phyloP scores from a whole-genome alignment of 345 rosid species.

The Raphanus sativus region DNA sequence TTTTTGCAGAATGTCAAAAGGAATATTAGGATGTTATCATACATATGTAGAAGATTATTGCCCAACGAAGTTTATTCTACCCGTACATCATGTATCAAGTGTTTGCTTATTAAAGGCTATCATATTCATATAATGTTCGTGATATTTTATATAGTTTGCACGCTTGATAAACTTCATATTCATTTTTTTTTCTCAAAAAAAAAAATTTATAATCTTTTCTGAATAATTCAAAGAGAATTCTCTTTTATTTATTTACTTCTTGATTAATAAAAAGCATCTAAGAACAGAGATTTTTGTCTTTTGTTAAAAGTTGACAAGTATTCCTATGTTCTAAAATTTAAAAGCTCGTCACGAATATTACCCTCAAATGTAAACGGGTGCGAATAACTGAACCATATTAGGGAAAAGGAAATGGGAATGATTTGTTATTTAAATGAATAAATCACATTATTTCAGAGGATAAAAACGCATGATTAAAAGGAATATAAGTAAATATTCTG shows the following conservation, averaged over 20 bases:
- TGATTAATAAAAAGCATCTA: constrained; percentile 7
- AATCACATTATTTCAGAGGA: background rate
- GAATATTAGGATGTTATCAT: constrained; percentile 20
- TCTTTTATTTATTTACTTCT: background rate
- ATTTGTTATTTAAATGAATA: constrained; percentile 16
- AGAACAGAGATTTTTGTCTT: background rate
- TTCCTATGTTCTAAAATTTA: constrained; percentile 28
- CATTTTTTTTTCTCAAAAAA: no score
- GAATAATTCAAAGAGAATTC: background rate
- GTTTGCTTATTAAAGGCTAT: constrained; percentile 19
- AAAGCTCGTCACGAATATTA: constrained; percentile 30
- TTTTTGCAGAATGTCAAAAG: constrained; percentile 21
- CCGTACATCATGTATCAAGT: constrained; percentile 29
- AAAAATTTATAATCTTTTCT: background rate
- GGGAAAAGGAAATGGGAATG: background rate
- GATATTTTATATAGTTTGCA: constrained; percentile 32
- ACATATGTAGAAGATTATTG: constrained; percentile 11
- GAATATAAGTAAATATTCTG: constrained; percentile 40
- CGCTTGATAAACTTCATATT: constrained; percentile 12
- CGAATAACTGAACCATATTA: constrained; percentile 21
- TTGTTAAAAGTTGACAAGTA: constrained; percentile 22
- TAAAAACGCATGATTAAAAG: constrained; percentile 28
- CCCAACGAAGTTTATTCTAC: constrained; percentile 16
- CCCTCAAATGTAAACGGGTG: constrained; percentile 20
- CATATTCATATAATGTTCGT: constrained; percentile 21